Base-by-base conservation (phyloP, 495 filamentous ascomycete genomes). In the Penicillium canariense region DNA sequence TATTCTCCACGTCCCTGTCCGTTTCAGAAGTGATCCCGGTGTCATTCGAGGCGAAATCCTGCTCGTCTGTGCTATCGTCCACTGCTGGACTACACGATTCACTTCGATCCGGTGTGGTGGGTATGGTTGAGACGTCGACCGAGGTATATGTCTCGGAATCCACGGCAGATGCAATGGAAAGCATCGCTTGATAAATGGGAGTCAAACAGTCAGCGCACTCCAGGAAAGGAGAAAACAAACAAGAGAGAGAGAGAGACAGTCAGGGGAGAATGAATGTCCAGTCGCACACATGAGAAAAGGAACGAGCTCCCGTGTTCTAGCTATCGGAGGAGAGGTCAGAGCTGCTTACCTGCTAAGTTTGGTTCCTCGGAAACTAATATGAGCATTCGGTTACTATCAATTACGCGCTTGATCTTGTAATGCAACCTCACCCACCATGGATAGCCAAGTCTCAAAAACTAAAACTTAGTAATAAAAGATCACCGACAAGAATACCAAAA, bases 81-180 rank as follows among this genome's bases (percentile, higher is more conserved):
- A 53, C 43, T 12, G 22, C n/a, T 1, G 54, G 52, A 34, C 52
- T 54, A 32, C 32, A 36, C 6, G 52, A 48, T 40, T n/a, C 26
- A 48, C 55, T 58, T 48, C 50, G 45, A n/a, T 53, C 38, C 1
- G 55, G 55, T 17, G 55, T 58, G 6, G 50, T 58, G 11, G 45
- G 50, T 1, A 48, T 30, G 14, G 55, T 58, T 5, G 43, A 58
- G 31, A 39, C 15, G 5, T 53, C 50, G 11, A 28, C 27, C 10
- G 55, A 53, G 6, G 36, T 15, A 32, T 43, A n/a, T 7, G 53
- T 50, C 27, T 53, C 55, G 30, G 50, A 52, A 15, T 45, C 45
- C 10, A 20, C 27, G 1, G 30, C 31, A 26, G 50, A 48, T 3
- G 12, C 25, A 4, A 28, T 12, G 36, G 49, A 52, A 8, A 17